Percentiles rank a stretch among this genome's conserved stretches.
Conservation (phyloP, 73 alveolate species). For the Tetrahymena malaccensis region DNA sequence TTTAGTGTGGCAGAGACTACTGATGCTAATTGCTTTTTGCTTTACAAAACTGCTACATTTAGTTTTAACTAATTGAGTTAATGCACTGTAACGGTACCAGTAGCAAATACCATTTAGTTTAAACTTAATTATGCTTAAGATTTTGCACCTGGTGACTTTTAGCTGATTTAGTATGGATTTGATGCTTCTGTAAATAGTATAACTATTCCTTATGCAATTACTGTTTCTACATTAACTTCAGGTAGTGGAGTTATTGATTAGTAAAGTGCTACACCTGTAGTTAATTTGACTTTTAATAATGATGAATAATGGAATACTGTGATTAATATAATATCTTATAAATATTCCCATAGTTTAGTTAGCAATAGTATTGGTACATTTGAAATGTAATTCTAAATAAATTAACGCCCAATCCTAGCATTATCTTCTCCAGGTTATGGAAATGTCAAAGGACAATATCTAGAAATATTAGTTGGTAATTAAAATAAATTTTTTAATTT, state of each 20-base stretch:
- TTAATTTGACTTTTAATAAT: background rate
- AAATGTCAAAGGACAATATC: background rate
- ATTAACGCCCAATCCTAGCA: background rate
- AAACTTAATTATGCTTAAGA: background rate
- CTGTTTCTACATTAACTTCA: background rate
- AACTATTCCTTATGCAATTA: background rate
- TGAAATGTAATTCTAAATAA: background rate
- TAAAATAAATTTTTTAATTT: background rate
- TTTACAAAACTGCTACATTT: background rate
- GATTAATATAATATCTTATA: background rate
- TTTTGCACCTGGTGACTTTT: background rate
- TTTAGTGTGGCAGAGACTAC: background rate
- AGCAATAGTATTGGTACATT: background rate
- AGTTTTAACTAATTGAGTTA: no score
- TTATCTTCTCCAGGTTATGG: background rate
- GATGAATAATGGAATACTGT: background rate
- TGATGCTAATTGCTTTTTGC: background rate
- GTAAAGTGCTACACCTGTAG: background rate
- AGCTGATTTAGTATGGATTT: background rate
- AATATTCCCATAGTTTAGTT: background rate
- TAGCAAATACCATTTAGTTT: background rate
- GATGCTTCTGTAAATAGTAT: background rate
- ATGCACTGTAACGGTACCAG: background rate
- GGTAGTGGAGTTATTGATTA: background rate
- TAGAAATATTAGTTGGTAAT: background rate